Conservation (phyloP, 768 basidiomycete species). For the Fomitopsis pulvina region DNA sequence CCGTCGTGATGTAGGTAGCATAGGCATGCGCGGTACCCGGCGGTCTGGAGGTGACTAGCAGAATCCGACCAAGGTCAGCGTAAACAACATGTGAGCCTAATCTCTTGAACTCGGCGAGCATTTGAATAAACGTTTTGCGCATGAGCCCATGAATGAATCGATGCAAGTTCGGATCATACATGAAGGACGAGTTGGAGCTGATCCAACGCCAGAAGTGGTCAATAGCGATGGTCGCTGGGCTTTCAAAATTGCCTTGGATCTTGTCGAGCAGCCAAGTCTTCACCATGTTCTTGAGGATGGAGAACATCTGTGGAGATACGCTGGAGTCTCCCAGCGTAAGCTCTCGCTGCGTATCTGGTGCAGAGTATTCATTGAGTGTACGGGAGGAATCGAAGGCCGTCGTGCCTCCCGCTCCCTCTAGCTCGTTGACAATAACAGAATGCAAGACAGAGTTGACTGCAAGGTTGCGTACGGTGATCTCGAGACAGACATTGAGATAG, state of each 20-base stretch:
- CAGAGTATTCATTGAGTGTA: conserved; percentile 85
- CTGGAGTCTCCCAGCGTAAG: conserved; percentile 86
- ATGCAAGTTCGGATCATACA: conserved; percentile 92
- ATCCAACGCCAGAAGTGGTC: conserved; percentile 99
- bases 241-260: conserved; percentile 57
- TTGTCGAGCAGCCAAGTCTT: conserved; percentile 89
- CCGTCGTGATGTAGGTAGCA: conserved; percentile 89
- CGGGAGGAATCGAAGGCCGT: conserved; percentile 93
- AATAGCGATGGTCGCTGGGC: conserved; percentile 63
- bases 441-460: conserved; percentile 93
- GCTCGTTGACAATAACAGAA: conserved; percentile 91
- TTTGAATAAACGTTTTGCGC: conserved; percentile 96
- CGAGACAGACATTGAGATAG: conserved; percentile 90
- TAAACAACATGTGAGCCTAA: conserved; percentile 91
- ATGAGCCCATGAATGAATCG: conserved; percentile 92
- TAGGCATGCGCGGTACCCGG: conserved; percentile 94
- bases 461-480: conserved; percentile 83
- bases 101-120: conserved; percentile 93
- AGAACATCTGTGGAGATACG: conserved; percentile 82
- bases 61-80: conserved; percentile 86
- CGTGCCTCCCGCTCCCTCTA: conserved; percentile 91
- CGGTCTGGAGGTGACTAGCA: conserved; percentile 92
- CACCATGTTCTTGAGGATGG: conserved; percentile 80
- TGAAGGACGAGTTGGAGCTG: conserved; percentile 72
- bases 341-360: conserved; percentile 56